Conservation (phyloP, 192 early-diverging fungal genomes). For the Piromyces finnis region DNA sequence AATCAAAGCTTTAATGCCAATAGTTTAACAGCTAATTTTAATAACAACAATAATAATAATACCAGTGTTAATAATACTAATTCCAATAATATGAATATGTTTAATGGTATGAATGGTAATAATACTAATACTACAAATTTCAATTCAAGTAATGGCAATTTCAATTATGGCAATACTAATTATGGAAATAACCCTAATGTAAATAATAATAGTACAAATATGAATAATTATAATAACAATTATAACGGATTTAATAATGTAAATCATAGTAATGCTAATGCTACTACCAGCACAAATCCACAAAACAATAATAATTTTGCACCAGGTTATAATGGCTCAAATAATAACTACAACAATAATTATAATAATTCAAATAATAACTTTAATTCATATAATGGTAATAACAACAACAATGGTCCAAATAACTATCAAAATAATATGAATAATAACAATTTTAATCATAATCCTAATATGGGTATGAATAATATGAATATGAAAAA, state of each 20-base stretch:
- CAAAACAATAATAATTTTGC: neutral
- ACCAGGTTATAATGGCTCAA: neutral
- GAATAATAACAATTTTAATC: neutral
- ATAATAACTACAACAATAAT: neutral
- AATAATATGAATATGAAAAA: neutral
- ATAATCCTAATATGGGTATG: neutral
- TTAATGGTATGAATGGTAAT: neutral
- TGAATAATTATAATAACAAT: neutral
- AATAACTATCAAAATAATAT: neutral
- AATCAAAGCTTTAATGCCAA: neutral
- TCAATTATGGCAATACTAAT: neutral
- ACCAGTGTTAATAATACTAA: neutral
- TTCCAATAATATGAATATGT: neutral
- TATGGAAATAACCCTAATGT: neutral
- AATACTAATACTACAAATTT: neutral
- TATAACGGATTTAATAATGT: neutral
- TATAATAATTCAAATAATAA: neutral
- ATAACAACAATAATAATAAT: too few species aligned
- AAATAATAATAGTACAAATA: neutral
- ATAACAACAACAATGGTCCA: neutral
- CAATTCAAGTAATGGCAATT: neutral
- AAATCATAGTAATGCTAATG: neutral
- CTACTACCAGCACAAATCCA: too few species aligned
- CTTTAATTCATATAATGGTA: neutral
- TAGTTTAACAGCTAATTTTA: neutral